Evolutionary conservation across 805 yeast genomes (phyloP), one percentile per base, ranked within the genome.

Genomic region (Candida fluviatilis): DNA sequence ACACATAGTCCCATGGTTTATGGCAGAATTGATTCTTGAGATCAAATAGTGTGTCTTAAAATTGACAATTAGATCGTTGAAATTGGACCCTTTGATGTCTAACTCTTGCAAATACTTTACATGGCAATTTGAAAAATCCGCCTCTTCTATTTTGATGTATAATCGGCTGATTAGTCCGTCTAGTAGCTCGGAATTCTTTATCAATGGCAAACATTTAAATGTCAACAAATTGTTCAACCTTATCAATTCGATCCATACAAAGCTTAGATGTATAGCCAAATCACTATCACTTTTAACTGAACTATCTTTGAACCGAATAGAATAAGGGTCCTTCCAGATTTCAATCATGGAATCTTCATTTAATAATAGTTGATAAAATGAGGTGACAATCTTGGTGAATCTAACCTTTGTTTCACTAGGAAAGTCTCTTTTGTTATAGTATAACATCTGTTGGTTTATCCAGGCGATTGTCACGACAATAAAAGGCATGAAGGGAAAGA

Each of bases 251-350:
- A 46, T 43, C 73, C 73, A 68, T 5, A 66, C 23, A 26, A 46
- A 50, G 36, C 68, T 55, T 12, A 62, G 40, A 34, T 63, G 64
- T 4, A 60, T 31, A 30, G 60, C 51, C 5, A 65, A 32, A 12
- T 54, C 55, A 12, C 47, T 43, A 14, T 48, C 39, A 27, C 51
- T 52, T 31, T 44, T 47, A 14, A 43, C 46, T 1, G 51, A 34
- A 13, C 47, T 36, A 5, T 41, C 53, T 16, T 39, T 36, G 31
- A 60, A 46, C 2, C 24, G 31, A 1, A 66, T 50, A 14, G 43
- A 47, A 5, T 53, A 46, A 0, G 73, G 73, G 38, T 63, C 62
- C 25, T 54, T 54, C 71, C 71, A 66, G 2, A 66, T 36, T 25
- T 53, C 60, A 7, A 57, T 31, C 5, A 36, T 40, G 2, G 40